phyloP scores from a whole-genome alignment of 257 asterid genomes.

The Asclepias syriaca region DNA sequence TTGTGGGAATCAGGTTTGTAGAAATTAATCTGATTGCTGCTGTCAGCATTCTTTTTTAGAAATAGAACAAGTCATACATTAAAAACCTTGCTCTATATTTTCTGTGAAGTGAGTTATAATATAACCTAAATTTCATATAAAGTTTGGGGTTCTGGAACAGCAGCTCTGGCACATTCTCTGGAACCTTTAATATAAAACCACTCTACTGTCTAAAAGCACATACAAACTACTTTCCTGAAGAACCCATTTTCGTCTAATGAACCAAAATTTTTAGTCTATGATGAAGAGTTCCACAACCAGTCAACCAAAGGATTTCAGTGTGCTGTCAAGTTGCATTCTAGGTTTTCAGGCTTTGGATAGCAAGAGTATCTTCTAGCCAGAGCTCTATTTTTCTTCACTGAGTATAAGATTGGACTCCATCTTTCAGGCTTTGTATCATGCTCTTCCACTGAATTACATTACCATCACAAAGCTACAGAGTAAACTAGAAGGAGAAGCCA shows the following conservation, averaged over 20 bases:
- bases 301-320: background rate
- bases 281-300: background rate
- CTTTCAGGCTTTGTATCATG: conserved; percentile 79
- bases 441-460: conserved; percentile 80
- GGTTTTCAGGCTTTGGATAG: background rate
- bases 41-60: background rate
- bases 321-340: background rate
- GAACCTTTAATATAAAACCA: background rate
- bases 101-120: too few species aligned
- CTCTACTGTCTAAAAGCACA: background rate
- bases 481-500: conserved; percentile 74
- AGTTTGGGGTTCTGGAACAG: background rate
- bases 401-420: background rate
- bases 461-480: conserved; percentile 62
- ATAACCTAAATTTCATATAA: background rate
- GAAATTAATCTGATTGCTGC: background rate
- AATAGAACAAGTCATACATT: too few species aligned
- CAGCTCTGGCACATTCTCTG: background rate
- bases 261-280: background rate
- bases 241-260: background rate
- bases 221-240: background rate
- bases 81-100: background rate
- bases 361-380: background rate
- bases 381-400: background rate
- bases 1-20: background rate